Base-by-base conservation (phyloP, 1,284 basidiomycete species). In the Cystobasidiaceae sp. region DNA sequence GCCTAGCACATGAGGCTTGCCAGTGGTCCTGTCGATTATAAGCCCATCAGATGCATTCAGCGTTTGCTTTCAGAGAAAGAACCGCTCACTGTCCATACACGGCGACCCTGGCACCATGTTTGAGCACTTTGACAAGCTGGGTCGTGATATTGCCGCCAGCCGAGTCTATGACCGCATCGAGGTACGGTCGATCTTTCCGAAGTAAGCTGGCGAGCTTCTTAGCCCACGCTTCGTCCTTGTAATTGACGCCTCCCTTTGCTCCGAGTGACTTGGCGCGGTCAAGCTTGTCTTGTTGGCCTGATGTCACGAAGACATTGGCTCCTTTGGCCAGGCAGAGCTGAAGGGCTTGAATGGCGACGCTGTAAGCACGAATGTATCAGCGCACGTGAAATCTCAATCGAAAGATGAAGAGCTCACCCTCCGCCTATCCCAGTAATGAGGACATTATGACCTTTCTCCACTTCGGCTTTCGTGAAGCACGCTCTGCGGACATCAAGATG, bases 241-340 rank as follows among this genome's bases (percentile, higher is more conserved):
- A 93, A 71, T 82, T 83, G 4, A 86, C 85, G 0, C 90, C 90
- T 8, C 84, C 89, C 69, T 82, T 83, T 0, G 88, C 90, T n/a
- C 90, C 90, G 7, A 91, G 77, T 11, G 77, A 76, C 37, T 70
- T 69, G 0, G 89, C 90, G 49, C 82, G 83, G 34, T 80, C 74
- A 58, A 93, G 84, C 78, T 93, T 93, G 1, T 84, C 82, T 21
- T 82, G 77, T 43, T 76, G 83, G 0, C 88, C 83, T 66, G 87
- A 89, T 0, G 89, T 89, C n/a, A 92, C 89, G 75, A 85, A 92
- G 9, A 91, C 89, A 48, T 83, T 83, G 0, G 87, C 89, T 7
- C 89, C 88, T 0, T 82, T 82, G 0, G 87, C 89, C 0, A 90
- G 73, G 71, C 86, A 88, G 23, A 92, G 77, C 74, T 92, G 90